Base-by-base conservation (phyloP, 2,329 filamentous ascomycete species). In the Colletotrichum caudatum region DNA sequence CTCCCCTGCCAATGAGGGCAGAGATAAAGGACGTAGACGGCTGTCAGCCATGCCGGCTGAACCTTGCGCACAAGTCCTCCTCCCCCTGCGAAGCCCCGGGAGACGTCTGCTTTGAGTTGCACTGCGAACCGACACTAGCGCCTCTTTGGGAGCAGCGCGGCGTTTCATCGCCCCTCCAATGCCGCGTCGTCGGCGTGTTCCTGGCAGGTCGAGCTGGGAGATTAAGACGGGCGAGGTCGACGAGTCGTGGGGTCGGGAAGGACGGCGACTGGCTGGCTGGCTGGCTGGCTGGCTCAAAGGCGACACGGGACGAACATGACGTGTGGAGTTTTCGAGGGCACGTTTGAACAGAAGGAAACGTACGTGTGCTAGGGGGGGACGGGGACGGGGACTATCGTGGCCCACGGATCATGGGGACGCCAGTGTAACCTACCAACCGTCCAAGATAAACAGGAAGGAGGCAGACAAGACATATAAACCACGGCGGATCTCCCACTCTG, bases 121-220 rank as follows among this genome's bases (percentile, higher is more conserved):
- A 71, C 59, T 33, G 44, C 44, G 26, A 26, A 16, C 39, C 65
- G 69, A 60, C 59, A 29, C 26, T 20, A 59, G 57, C 60, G 46
- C 18, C 69, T 57, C n/a, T 60, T 71, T 56, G 29, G 64, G 65
- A 69, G 54, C 59, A 69, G 39, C 48, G 65, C 64, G 69, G 65
- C 65, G 69, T 64, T 41, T 69, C 54, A 48, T 64, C 65, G 37
- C 59, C 37, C 37, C 37, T 69, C 54, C 59, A 59, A 26, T 64
- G 59, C 51, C 51, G 59, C 69, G 48, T 50, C 50, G 61, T 46
- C n/a, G 61, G 61, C 61, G 67, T 61, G 60, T 62, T 72, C 66
- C 48, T 72, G 66, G 66, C 61, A 62, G 70, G 66, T 62, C 66
- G 61, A 50, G n/a, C 50, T 66, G 70, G 69, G 57, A 65, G 56